A percentile compares a stretch with the other conserved stretches of the same genome.
phyloP scores from a whole-genome alignment of 495 filamentous ascomycete genomes.

The Corynascus novoguineensis region DNA sequence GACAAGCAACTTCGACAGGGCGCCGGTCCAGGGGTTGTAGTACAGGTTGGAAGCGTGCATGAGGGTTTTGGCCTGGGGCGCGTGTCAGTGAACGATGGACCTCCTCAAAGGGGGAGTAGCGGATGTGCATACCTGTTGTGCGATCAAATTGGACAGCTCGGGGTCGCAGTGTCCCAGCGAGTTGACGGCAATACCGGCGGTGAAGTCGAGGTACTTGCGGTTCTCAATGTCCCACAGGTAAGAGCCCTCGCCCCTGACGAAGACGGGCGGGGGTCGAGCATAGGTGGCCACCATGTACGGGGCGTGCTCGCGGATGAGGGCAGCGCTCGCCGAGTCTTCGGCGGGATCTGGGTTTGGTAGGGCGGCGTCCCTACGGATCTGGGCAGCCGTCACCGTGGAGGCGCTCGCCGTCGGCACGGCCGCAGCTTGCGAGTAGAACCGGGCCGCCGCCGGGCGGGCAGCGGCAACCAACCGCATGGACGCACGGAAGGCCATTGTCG shows the following conservation, averaged over 20 bases:
- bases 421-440: slow-evolving; percentile 28
- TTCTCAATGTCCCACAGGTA: slow-evolving; percentile 89
- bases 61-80: slow-evolving; percentile 59
- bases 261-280: slow-evolving; percentile 82
- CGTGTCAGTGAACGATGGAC: slow-evolving; percentile 1
- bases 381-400: slow-evolving; percentile 8
- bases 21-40: slow-evolving; percentile 89
- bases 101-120: neutral
- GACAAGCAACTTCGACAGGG: slow-evolving; percentile 79
- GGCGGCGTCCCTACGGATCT: slow-evolving; percentile 53
- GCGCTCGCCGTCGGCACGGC: slow-evolving; percentile 25
- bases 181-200: slow-evolving; percentile 93
- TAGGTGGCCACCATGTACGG: slow-evolving; percentile 95
- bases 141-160: slow-evolving; percentile 57
- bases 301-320: slow-evolving; percentile 63
- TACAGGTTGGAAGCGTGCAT: slow-evolving; percentile 93
- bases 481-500: slow-evolving; percentile 28
- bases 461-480: slow-evolving; percentile 25
- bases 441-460: slow-evolving; percentile 16
- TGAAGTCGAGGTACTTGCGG: slow-evolving; percentile 85
- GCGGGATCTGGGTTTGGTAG: slow-evolving; percentile 75
- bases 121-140: slow-evolving; percentile 58
- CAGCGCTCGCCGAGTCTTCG: slow-evolving; percentile 67
- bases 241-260: slow-evolving; percentile 77
- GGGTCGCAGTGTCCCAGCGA: slow-evolving; percentile 82